These are phyloP conservation scores for Fallopia convolvulus DNA, from an alignment of 148 eudicot species.

Conservation along the genomic window DNA sequence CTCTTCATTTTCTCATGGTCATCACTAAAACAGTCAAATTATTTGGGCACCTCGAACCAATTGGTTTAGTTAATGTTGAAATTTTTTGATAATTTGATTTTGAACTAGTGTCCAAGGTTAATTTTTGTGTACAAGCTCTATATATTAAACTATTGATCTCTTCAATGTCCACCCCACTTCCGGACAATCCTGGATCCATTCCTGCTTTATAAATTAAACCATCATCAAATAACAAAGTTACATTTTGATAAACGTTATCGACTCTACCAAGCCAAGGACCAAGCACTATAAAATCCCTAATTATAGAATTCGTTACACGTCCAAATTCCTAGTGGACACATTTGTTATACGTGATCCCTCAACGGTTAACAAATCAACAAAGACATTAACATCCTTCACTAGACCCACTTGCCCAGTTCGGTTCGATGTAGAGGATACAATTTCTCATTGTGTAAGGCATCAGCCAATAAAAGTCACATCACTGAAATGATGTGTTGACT, in stretches of 20 bases:
- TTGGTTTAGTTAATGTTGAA: too few relatives aligned
- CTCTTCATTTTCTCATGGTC: too few relatives aligned
- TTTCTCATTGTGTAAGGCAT: constrained; percentile 78
- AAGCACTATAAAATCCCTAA: constrained; percentile 74
- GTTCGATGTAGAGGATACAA: constrained; percentile 70
- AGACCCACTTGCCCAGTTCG: constrained; percentile 89
- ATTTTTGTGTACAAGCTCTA: too few relatives aligned
- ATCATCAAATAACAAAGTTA: constrained; percentile 74
- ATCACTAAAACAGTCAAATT: too few relatives aligned
- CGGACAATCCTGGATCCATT: too few relatives aligned
- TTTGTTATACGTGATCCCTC: constrained; percentile 49
- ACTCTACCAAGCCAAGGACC: constrained; percentile 97
- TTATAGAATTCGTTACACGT: constrained; percentile 67
- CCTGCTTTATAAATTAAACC: constrained; percentile 91
- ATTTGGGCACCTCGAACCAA: too few relatives aligned
- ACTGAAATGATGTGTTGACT: constrained; percentile 43
- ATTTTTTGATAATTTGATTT: too few relatives aligned
- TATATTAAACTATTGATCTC: too few relatives aligned
- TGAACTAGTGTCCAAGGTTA: too few relatives aligned
- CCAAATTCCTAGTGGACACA: constrained; percentile 57
- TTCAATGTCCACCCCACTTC: too few relatives aligned
- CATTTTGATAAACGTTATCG: constrained; percentile 80
- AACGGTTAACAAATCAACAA: constrained; percentile 55
- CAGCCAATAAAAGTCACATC: constrained; percentile 68
- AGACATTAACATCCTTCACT: constrained; percentile 62